Evolutionary conservation across 2,329 filamentous ascomycete species (phyloP).

Genomic region (Trichoderma sp.): DNA sequence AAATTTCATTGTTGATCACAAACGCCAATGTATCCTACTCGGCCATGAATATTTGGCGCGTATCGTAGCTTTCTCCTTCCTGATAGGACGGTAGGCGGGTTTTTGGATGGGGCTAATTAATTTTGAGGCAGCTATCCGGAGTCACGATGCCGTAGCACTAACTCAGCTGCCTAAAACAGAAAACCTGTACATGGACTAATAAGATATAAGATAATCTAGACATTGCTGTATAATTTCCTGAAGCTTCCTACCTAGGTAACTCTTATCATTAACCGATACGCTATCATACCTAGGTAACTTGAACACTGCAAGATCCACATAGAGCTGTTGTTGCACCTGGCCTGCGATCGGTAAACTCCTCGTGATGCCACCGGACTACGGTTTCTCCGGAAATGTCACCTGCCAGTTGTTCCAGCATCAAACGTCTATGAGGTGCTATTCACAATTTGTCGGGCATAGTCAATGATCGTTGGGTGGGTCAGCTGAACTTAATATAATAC

Average conservation of each 20-base stretch:
- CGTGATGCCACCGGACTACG: background rate
- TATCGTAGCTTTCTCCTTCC: background rate
- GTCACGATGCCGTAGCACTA: background rate
- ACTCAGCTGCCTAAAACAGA: background rate
- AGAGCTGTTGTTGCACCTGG: background rate
- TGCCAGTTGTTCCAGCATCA: background rate
- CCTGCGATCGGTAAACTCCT: background rate
- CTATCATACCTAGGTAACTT: background rate
- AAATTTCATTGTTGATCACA: background rate
- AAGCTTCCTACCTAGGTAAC: background rate
- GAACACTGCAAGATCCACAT: background rate
- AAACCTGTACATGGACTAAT: background rate
- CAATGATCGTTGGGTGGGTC: background rate
- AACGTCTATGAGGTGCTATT: background rate
- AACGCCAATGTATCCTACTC: background rate
- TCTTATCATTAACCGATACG: background rate
- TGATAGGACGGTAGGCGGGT: background rate
- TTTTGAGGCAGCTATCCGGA: background rate
- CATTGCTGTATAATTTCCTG: background rate
- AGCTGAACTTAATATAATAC: background rate
- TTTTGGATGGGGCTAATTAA: background rate
- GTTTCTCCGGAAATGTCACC: background rate
- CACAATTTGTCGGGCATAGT: background rate
- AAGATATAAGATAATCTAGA: background rate
- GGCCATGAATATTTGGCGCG: background rate